A percentile compares a stretch with the other conserved stretches of the same genome.
These are phyloP conservation scores for Penicillium soppii DNA, from an alignment of 495 filamentous ascomycete genomes.

Conservation along the genomic window DNA sequence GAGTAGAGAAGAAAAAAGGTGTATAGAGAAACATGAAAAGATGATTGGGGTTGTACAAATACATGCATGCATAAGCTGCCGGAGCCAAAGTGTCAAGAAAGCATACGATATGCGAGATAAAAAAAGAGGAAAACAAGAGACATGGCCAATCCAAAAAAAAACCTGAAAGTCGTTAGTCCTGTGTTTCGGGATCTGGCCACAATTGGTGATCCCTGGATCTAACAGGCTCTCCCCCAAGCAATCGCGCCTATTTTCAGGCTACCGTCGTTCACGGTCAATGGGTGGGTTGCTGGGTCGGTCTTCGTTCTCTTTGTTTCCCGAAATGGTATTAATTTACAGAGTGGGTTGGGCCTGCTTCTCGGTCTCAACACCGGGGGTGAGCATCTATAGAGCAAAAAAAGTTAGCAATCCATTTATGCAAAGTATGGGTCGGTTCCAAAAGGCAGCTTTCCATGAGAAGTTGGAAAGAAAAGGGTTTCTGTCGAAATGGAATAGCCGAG, in stretches of 20 bases:
- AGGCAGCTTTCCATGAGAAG: too few relatives aligned
- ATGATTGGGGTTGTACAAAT: conserved; percentile 43
- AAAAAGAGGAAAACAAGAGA: conserved; percentile 17
- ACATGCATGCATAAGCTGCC: conserved; percentile 46
- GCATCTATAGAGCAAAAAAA: conserved; percentile 33
- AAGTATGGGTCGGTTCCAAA: too few relatives aligned
- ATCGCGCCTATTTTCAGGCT: neutral
- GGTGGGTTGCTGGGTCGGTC: conserved; percentile 7
- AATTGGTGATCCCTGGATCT: neutral
- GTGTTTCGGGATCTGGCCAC: neutral
- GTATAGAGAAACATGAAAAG: conserved; percentile 23
- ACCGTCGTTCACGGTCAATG: neutral
- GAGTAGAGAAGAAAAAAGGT: conserved; percentile 26
- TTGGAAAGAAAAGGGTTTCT: neutral
- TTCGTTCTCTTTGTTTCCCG: conserved; percentile 18
- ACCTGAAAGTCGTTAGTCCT: neutral
- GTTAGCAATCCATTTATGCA: too few relatives aligned
- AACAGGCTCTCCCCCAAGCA: neutral
- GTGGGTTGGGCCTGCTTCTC: conserved; percentile 40
- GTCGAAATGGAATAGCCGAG: conserved; percentile 3
- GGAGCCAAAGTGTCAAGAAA: conserved; percentile 31
- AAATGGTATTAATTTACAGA: conserved; percentile 38
- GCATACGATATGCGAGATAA: conserved; percentile 24
- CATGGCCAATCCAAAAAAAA: conserved; percentile 8
- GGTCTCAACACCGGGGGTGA: conserved; percentile 40